phyloP scores from a whole-genome alignment of 139 green algal species.

The Chlorella vulgaris region DNA sequence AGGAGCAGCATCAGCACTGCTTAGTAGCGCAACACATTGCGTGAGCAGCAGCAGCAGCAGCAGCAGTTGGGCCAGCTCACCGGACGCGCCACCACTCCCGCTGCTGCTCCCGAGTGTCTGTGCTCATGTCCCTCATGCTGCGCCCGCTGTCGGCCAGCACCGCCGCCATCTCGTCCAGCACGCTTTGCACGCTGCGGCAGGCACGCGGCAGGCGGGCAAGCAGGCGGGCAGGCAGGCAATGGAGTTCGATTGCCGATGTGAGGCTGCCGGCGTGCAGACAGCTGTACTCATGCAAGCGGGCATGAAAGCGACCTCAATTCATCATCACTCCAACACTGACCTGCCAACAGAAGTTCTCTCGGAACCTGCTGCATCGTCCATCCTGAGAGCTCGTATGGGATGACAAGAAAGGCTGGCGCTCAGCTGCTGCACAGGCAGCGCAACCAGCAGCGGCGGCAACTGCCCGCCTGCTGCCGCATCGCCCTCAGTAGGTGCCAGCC shows the following conservation, averaged over 20 bases:
- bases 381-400: constrained; percentile 23
- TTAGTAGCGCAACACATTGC: no score
- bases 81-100: constrained; percentile 62
- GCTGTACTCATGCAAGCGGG: no score
- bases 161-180: constrained; percentile 43
- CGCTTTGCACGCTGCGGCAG: constrained; percentile 10
- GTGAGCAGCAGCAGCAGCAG: neutral
- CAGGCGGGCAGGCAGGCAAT: neutral
- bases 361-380: neutral
- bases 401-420: constrained; percentile 18
- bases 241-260: neutral
- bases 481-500: neutral
- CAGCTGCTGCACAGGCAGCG: constrained; percentile 16
- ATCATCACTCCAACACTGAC: no score
- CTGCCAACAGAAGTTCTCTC: neutral
- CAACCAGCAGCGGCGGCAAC: constrained; percentile 39
- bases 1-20: no score
- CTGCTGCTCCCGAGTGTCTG: constrained; percentile 33
- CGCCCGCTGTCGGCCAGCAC: constrained; percentile 61
- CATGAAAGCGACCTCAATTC: no score
- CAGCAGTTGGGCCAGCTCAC: neutral
- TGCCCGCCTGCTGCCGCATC: no score
- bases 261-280: neutral
- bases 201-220: neutral
- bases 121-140: constrained; percentile 61